Evolutionary conservation across 257 asterid species (phyloP).

Genomic region (Solanum commersonii): DNA sequence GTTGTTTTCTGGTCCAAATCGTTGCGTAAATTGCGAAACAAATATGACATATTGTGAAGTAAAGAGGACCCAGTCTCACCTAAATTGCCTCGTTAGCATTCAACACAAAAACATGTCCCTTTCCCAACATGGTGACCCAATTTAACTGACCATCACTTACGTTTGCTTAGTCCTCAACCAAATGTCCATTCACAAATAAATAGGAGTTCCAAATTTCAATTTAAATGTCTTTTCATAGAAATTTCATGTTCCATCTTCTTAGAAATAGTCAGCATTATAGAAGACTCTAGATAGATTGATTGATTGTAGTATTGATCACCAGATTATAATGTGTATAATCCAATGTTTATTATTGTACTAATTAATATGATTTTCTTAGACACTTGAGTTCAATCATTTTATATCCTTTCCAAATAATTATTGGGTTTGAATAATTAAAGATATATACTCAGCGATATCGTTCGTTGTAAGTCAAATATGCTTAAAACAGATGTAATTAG

Average conservation of each 20-base stretch:
- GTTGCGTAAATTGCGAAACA: neutral
- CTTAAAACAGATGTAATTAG: too few species aligned
- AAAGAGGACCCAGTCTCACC: neutral
- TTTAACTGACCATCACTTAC: neutral
- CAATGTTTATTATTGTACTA: neutral
- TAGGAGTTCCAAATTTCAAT: neutral
- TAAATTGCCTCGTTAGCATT: neutral
- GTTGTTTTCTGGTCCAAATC: neutral
- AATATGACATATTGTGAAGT: neutral
- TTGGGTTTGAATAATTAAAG: neutral
- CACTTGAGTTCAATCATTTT: neutral
- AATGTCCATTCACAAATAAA: neutral
- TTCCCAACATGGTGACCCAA: neutral
- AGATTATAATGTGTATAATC: neutral
- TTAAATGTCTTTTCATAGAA: neutral
- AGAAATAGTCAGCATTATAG: neutral
- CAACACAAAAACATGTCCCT: neutral
- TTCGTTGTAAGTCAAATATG: neutral
- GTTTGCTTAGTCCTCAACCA: neutral
- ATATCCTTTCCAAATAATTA: neutral
- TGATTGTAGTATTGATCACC: neutral
- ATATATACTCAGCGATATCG: neutral
- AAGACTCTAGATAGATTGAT: neutral
- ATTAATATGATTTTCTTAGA: neutral
- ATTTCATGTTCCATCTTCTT: neutral